Percentiles rank a stretch among this genome's conserved stretches.
Conservation (phyloP, 192 early-diverging fungal species). For the Dissophora ornata region DNA sequence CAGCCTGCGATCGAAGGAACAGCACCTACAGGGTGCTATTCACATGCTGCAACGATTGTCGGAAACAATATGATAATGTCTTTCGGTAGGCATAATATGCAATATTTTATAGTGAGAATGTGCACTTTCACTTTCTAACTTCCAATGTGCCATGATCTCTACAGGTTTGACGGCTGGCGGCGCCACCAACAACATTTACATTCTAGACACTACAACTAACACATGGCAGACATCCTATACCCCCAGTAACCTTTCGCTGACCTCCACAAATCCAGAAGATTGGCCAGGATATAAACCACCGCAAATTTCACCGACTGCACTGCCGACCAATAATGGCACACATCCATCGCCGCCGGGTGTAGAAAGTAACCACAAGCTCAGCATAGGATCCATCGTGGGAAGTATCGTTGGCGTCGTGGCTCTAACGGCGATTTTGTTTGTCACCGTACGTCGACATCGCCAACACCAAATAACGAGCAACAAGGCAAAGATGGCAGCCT, state of each 20-base stretch:
- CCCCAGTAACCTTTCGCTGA: constrained; percentile 26
- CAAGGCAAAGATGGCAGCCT: constrained; percentile 10
- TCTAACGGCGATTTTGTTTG: constrained; percentile 9
- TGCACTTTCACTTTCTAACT: neutral
- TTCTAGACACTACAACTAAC: constrained; percentile 38
- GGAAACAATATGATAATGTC: constrained; percentile 38
- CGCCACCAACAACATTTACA: constrained; percentile 38
- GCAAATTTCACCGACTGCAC: constrained; percentile 4
- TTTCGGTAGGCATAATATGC: constrained; percentile 23
- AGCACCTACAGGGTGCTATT: constrained; percentile 45
- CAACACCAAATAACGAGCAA: neutral
- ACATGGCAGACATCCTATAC: constrained; percentile 44
- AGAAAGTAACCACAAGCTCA: neutral
- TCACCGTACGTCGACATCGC: constrained; percentile 8
- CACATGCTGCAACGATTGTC: constrained; percentile 44
- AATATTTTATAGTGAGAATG: too few relatives aligned
- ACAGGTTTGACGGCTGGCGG: constrained; percentile 45
- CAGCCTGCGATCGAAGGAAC: constrained; percentile 45
- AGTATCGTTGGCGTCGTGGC: constrained; percentile 13
- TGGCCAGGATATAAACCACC: constrained; percentile 55
- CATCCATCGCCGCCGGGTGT: neutral
- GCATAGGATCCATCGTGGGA: constrained; percentile 32
- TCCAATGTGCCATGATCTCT: neutral
- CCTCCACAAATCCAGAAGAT: constrained; percentile 46
- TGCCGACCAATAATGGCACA: constrained; percentile 3